Percentiles rank a stretch among this genome's conserved stretches.
Conservation (phyloP, 768 basidiomycete species). For the Tulasnella sp. region DNA sequence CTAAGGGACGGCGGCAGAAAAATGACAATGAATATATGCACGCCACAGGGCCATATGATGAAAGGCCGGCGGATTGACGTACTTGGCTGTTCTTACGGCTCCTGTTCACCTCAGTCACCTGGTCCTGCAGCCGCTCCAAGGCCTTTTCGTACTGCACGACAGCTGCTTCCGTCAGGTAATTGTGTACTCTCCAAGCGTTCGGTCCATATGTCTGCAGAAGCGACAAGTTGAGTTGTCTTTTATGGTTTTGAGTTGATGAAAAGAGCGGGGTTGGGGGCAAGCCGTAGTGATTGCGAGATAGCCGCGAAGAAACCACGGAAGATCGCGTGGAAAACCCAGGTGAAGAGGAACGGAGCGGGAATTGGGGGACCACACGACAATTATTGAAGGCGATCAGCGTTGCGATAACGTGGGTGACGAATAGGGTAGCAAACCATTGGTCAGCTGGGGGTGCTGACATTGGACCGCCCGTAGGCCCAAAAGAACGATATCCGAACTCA, state of each 20-base stretch:
- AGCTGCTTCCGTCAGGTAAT: conserved; percentile 74
- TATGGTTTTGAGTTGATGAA: conserved; percentile 6
- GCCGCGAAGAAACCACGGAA: conserved; percentile 7
- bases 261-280: neutral
- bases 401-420: neutral
- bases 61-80: conserved; percentile 24
- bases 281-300: conserved; percentile 20
- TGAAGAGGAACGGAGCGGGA: neutral
- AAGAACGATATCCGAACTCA: conserved; percentile 30
- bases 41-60: neutral
- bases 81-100: conserved; percentile 83
- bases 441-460: neutral
- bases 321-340: neutral
- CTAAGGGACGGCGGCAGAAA: conserved; percentile 34
- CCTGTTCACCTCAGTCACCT: conserved; percentile 79
- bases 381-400: conserved; percentile 5
- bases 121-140: conserved; percentile 68
- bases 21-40: neutral
- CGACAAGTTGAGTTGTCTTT: conserved; percentile 72
- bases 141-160: conserved; percentile 62
- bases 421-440: neutral
- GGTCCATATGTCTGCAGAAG: conserved; percentile 78
- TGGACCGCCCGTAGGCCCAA: neutral
- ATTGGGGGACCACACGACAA: neutral
- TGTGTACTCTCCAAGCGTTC: conserved; percentile 89